phyloP scores from a whole-genome alignment of 208 protist species.

The Acanthamoeba healyi region DNA sequence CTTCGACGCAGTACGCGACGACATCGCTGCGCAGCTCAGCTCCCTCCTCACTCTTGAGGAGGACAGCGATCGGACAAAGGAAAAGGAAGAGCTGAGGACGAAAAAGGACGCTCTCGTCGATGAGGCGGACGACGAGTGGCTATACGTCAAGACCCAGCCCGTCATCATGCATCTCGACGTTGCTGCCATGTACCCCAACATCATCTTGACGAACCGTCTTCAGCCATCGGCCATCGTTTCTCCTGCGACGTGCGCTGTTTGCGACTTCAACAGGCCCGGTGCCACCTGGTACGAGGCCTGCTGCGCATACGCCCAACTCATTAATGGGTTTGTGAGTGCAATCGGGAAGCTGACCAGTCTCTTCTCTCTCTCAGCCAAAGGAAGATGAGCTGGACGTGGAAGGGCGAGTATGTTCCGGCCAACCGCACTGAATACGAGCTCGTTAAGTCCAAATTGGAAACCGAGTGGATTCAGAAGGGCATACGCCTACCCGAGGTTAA shows the following conservation, averaged over 20 bases:
- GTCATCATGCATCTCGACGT: constrained; percentile 99
- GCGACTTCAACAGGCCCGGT: constrained; percentile 97
- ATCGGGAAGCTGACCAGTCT: not conserved
- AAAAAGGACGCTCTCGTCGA: not conserved
- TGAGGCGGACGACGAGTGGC: constrained; percentile 61
- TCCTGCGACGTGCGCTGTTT: constrained; percentile 96
- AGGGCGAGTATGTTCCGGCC: constrained; percentile 98
- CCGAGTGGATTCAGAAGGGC: constrained; percentile 93
- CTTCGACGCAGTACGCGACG: constrained; percentile 92
- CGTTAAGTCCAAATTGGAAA: constrained; percentile 97
- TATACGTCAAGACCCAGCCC: constrained; percentile 89
- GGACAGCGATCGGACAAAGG: constrained; percentile 31
- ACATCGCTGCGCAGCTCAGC: constrained; percentile 28
- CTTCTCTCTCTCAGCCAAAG: constrained; percentile 94
- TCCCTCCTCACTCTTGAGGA: constrained; percentile 53
- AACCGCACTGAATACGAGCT: constrained; percentile 95
- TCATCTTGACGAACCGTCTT: constrained; percentile 99
- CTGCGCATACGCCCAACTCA: not conserved
- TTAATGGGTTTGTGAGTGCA: not conserved
- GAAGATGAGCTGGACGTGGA: constrained; percentile 99
- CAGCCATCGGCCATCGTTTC: constrained; percentile 93
- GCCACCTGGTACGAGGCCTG: constrained; percentile 88
- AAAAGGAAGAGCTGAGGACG: constrained; percentile 86
- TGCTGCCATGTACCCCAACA: constrained; percentile 99
- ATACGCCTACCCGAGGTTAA: constrained; percentile 75